Evolutionary conservation across 768 basidiomycete genomes (phyloP).

Genomic region (Suillus discolor): DNA sequence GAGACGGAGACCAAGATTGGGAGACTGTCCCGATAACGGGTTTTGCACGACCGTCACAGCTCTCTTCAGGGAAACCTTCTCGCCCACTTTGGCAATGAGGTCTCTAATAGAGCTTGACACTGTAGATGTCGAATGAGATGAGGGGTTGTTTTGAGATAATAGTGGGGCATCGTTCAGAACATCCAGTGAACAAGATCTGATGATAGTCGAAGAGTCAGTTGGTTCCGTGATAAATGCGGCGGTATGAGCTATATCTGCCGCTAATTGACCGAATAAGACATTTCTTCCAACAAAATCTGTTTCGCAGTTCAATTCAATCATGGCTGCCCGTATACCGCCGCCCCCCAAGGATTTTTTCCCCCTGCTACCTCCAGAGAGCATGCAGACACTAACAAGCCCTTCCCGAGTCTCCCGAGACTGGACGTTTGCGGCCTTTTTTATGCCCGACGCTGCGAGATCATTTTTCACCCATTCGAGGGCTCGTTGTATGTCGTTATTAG

Average conservation of each 20-base stretch:
- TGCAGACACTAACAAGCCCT: slow-evolving; percentile 77
- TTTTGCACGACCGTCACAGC: slow-evolving; percentile 46
- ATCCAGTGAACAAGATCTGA: slow-evolving; percentile 55
- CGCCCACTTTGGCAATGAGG: slow-evolving; percentile 75
- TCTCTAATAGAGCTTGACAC: slow-evolving; percentile 68
- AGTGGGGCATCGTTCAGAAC: slow-evolving; percentile 65
- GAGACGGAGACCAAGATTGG: slow-evolving; percentile 47
- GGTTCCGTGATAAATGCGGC: slow-evolving; percentile 73
- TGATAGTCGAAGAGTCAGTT: slow-evolving; percentile 31
- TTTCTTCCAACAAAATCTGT: slow-evolving; percentile 95
- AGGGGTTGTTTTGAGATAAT: slow-evolving; percentile 41
- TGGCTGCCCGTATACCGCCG: slow-evolving; percentile 69
- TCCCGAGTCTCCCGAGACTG: slow-evolving; percentile 72
- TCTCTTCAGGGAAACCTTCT: slow-evolving; percentile 73
- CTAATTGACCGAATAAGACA: slow-evolving; percentile 75
- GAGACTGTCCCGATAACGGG: slow-evolving; percentile 37
- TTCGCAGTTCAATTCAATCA: slow-evolving; percentile 95
- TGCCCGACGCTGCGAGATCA: slow-evolving; percentile 71
- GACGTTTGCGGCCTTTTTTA: slow-evolving; percentile 83
- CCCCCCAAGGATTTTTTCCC: slow-evolving; percentile 34
- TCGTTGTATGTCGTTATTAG: slow-evolving; percentile 69
- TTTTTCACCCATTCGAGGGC: slow-evolving; percentile 83
- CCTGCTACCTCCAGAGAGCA: slow-evolving; percentile 66
- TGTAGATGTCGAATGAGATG: slow-evolving; percentile 44
- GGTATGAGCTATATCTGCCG: slow-evolving; percentile 80